Conservation (phyloP, 139 green algal genomes). For the Closterium sp. region DNA sequence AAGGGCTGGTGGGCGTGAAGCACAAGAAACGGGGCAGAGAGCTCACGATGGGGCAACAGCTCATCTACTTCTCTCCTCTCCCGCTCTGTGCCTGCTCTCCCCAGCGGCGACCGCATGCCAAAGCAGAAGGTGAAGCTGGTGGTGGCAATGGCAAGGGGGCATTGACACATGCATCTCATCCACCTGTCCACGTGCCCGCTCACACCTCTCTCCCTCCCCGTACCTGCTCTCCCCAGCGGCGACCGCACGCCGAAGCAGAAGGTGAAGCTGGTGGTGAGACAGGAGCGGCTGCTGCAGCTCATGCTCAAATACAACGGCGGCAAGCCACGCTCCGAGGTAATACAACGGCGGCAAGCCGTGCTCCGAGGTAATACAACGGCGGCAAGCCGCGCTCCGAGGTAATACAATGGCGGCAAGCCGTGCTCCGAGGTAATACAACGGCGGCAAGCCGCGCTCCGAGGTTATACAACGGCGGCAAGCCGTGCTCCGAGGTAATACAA, state of each 20-base stretch:
- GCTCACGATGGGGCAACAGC: too few species aligned
- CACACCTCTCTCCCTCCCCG: not conserved
- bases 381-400: not conserved
- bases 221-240: conserved; percentile 35
- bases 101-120: conserved; percentile 86
- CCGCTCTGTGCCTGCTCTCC: not conserved
- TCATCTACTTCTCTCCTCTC: too few species aligned
- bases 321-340: conserved; percentile 41
- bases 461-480: too few species aligned
- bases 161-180: not conserved
- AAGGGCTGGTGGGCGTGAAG: not conserved
- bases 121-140: conserved; percentile 98
- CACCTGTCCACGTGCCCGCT: too few species aligned
- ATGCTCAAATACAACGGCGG: conserved; percentile 61
- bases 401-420: not conserved
- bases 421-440: too few species aligned
- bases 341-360: not conserved
- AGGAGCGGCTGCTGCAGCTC: conserved; percentile 74
- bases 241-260: conserved; percentile 99
- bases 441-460: too few species aligned
- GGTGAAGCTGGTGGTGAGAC: conserved; percentile 87
- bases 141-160: conserved; percentile 68
- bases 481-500: too few species aligned
- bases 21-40: too few species aligned
- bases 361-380: too few species aligned